These are phyloP conservation scores for Brassica hybrid DNA, from an alignment of 441 rosid genomes.

Conservation along the genomic window DNA sequence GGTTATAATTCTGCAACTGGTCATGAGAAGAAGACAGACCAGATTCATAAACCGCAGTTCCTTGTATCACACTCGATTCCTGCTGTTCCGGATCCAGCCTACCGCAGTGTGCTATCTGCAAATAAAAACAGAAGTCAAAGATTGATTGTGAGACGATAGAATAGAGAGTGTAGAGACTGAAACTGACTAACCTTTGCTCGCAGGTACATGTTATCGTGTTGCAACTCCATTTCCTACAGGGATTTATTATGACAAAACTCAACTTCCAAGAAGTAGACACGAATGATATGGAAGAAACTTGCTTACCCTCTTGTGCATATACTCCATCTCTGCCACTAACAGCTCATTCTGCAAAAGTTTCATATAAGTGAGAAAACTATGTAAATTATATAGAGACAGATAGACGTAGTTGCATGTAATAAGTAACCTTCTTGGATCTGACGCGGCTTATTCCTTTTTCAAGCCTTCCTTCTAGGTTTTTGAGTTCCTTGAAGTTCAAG, in stretches of 20 bases:
- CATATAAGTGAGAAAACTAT: conserved; percentile 2
- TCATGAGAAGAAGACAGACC: conserved; percentile 46
- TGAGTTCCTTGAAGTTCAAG: conserved; percentile 79
- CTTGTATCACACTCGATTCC: conserved; percentile 53
- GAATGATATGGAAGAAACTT: conserved; percentile 14
- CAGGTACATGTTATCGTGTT: conserved; percentile 78
- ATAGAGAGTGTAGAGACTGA: background rate
- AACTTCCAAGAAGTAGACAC: background rate
- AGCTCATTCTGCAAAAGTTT: conserved; percentile 59
- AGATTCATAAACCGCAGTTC: conserved; percentile 47
- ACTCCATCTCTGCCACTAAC: conserved; percentile 76
- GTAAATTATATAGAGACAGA: background rate
- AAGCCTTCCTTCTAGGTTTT: conserved; percentile 74
- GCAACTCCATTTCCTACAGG: conserved; percentile 83
- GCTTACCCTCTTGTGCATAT: conserved; percentile 85
- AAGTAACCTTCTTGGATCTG: conserved; percentile 79
- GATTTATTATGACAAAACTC: conserved; percentile 1
- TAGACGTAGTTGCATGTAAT: background rate
- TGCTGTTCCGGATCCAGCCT: conserved; percentile 54
- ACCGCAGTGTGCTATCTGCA: conserved; percentile 72
- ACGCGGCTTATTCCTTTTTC: conserved; percentile 84
- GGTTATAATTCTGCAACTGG: conserved; percentile 55
- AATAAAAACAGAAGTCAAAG: background rate
- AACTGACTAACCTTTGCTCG: conserved; percentile 59
- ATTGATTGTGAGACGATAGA: background rate